A percentile compares a stretch with the other conserved stretches of the same genome.
Evolutionary conservation across 78 protist species (phyloP).

Genomic region (Dictyostelium firmibasis): DNA sequence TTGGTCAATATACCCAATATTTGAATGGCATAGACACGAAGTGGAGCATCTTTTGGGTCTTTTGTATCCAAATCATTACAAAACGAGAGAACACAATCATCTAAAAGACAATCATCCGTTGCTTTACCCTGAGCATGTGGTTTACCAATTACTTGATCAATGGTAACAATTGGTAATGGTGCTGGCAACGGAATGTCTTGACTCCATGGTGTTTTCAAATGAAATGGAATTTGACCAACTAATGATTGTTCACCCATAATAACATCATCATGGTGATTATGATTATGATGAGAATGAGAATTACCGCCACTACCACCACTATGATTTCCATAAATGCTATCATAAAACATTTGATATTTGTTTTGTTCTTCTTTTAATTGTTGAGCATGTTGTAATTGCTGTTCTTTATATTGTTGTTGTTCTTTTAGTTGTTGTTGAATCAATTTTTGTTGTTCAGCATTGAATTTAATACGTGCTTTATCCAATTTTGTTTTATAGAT

Average conservation of each 20-base stretch:
- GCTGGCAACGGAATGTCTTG: slow-evolving; percentile 38
- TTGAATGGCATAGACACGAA: slow-evolving; percentile 60
- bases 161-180: slow-evolving; percentile 12
- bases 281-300: neutral
- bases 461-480: neutral
- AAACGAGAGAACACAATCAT: slow-evolving; percentile 63
- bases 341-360: neutral
- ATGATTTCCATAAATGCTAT: neutral
- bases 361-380: slow-evolving; percentile 9
- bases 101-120: slow-evolving; percentile 54
- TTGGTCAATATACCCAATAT: slow-evolving; percentile 10
- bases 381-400: neutral
- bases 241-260: neutral
- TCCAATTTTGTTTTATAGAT: slow-evolving; percentile 34
- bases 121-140: slow-evolving; percentile 56
- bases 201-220: slow-evolving; percentile 17
- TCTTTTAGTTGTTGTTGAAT: slow-evolving; percentile 9
- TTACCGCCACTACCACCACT: neutral
- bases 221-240: neutral
- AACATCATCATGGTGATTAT: neutral
- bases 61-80: slow-evolving; percentile 69
- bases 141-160: slow-evolving; percentile 39
- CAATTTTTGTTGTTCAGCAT: neutral
- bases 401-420: slow-evolving; percentile 26
- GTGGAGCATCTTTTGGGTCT: slow-evolving; percentile 46